Evolutionary conservation across 2,329 filamentous ascomycete genomes (phyloP), one percentile per base, ranked within the genome.

Genomic region (Nothophoma quercina): DNA sequence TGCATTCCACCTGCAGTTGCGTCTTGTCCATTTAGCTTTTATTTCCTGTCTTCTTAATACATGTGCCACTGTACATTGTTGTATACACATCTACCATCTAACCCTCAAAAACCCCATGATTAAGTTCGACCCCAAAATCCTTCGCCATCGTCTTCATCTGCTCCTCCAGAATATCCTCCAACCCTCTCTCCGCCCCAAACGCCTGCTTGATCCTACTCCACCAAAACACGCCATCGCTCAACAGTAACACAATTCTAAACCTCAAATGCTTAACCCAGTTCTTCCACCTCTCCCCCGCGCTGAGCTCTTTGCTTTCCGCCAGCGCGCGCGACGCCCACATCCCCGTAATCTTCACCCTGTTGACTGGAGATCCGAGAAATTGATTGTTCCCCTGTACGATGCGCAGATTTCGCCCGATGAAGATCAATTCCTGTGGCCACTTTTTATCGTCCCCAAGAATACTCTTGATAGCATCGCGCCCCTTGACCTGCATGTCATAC

Each of bases 321-420:
- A 98, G 78, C 45, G 91, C 92, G 18, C 90, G 81, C 54, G 86
- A 90, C 1, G 93, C 93, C 93, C 93, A 98, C 51, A 86, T 82
- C 18, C 93, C 93, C 58, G 95, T 97, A 72, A 96, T 92, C 78
- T 97, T 97, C 74, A 98, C 86, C 1, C 95, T 82, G 74, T 96
- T 93, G 34, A 96, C 91, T 0, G 93, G 93, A 0, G 88, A 91
- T 18, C 92, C 92, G 43, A 96, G 83, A 75, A 89, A 93, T 70
- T 96, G 91, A 72, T 96, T 96, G 75, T 96, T 96, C 5, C 88
- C 91, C 75, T 96, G 92, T 2, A 96, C 92, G 66, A 97, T 96
- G 45, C 93, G 86, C 80, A 96, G 85, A 73, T 96, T 96, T 30
- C 93, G 85, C 1, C 91, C 91, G 64, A 97, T 92, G 74, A 97